Percentiles rank a stretch among this genome's conserved stretches.
phyloP scores from a whole-genome alignment of 2,329 filamentous ascomycete species.

The Xylaria sp. region DNA sequence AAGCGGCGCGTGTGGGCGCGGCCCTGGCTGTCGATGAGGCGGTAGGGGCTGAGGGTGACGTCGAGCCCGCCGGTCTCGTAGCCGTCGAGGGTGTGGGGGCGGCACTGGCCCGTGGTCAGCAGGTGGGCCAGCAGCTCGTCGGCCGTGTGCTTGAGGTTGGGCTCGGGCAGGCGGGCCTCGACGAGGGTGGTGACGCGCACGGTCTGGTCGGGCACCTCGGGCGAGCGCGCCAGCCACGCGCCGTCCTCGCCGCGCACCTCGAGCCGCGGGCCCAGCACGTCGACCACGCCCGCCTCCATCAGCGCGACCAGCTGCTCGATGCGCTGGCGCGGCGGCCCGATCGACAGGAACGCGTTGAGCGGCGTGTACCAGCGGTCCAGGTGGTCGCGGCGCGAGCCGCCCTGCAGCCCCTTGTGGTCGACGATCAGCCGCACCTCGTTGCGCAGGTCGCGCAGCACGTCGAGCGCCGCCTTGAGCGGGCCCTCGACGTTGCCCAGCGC shows the following conservation, averaged over 20 bases:
- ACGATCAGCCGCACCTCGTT: conserved; percentile 25
- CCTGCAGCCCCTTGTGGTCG: conserved; percentile 19
- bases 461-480: conserved; percentile 21
- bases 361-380: conserved; percentile 26
- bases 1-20: conserved; percentile 16
- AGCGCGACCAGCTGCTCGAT: conserved; percentile 25
- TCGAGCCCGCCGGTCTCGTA: conserved; percentile 18
- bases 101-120: conserved; percentile 18
- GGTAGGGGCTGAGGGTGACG: conserved; percentile 6
- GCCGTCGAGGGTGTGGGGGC: conserved; percentile 6
- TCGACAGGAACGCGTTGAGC: conserved; percentile 23
- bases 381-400: conserved; percentile 16
- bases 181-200: conserved; percentile 21
- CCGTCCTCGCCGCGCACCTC: conserved; percentile 9
- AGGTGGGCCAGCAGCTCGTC: conserved; percentile 18
- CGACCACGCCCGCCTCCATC: conserved; percentile 19
- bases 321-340: conserved; percentile 21
- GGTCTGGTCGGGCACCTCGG: conserved; percentile 6
- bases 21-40: conserved; percentile 12
- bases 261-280: conserved; percentile 12
- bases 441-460: conserved; percentile 24
- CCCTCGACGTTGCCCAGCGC: conserved; percentile 17
- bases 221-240: conserved; percentile 12
- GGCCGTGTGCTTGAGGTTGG: conserved; percentile 10
- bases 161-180: conserved; percentile 23